Conservation (phyloP, 2,329 filamentous ascomycete species). For the Rhynchosporium secalis region DNA sequence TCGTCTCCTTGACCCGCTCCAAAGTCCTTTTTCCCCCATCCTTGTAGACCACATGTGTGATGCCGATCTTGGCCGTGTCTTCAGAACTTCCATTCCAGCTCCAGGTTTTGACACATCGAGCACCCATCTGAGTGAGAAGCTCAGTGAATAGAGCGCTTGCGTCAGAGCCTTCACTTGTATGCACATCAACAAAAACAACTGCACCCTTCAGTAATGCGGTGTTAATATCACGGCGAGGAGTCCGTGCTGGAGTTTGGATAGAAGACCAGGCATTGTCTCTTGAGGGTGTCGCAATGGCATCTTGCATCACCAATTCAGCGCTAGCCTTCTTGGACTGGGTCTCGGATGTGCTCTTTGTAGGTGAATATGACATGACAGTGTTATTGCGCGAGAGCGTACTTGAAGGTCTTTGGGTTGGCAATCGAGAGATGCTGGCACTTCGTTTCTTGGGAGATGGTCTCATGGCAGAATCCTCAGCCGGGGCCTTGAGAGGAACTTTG, state of each 20-base stretch:
- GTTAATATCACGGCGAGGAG: slow-evolving; percentile 55
- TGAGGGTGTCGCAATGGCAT: slow-evolving; percentile 39
- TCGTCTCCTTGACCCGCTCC: slow-evolving; percentile 73
- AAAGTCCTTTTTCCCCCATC: slow-evolving; percentile 79
- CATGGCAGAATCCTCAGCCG: slow-evolving; percentile 51
- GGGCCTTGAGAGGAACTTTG: slow-evolving; percentile 73
- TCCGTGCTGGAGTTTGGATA: slow-evolving; percentile 56
- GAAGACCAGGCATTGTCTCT: slow-evolving; percentile 55
- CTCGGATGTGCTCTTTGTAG: slow-evolving; percentile 44
- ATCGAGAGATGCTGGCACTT: slow-evolving; percentile 45
- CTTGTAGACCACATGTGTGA: slow-evolving; percentile 90
- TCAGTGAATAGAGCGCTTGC: slow-evolving; percentile 80
- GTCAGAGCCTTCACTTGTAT: slow-evolving; percentile 78
- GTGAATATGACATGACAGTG: slow-evolving; percentile 56
- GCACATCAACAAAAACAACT: slow-evolving; percentile 80
- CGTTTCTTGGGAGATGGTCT: slow-evolving; percentile 41
- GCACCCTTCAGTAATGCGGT: slow-evolving; percentile 63
- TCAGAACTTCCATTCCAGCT: slow-evolving; percentile 57
- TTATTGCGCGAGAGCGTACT: slow-evolving; percentile 48
- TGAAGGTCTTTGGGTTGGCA: slow-evolving; percentile 47
- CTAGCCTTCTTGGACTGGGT: slow-evolving; percentile 11
- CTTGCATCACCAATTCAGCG: slow-evolving; percentile 25
- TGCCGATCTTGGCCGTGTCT: slow-evolving; percentile 58
- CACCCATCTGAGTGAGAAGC: slow-evolving; percentile 77
- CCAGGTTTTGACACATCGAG: slow-evolving; percentile 75